These are phyloP conservation scores for Candida chauliodis DNA, from an alignment of 805 yeast species.

Conservation along the genomic window DNA sequence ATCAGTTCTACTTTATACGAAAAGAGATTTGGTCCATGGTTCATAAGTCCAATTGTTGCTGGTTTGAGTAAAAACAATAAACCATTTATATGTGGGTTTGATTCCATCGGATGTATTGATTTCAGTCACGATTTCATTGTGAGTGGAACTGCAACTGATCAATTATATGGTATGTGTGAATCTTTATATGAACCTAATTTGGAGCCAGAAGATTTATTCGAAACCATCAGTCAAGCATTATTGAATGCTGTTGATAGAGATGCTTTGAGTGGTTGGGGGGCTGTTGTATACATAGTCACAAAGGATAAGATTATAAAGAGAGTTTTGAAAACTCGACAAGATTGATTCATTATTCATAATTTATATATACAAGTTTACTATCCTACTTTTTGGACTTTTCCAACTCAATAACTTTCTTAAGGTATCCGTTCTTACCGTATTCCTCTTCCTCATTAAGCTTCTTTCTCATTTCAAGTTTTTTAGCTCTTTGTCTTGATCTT, in stretches of 20 bases:
- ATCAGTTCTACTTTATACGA: conserved; percentile 89
- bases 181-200: conserved; percentile 89
- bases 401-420: conserved; percentile 58
- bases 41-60: conserved; percentile 94
- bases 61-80: conserved; percentile 79
- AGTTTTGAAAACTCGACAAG: conserved; percentile 91
- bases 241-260: conserved; percentile 96
- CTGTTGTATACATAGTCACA: conserved; percentile 85
- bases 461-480: conserved; percentile 53
- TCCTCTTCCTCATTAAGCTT: conserved; percentile 69
- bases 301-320: conserved; percentile 89
- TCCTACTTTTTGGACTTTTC: conserved; percentile 14
- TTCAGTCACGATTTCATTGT: conserved; percentile 93
- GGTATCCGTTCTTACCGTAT: conserved; percentile 70
- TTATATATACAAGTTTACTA: neutral
- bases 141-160: conserved; percentile 95
- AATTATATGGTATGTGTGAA: conserved; percentile 98
- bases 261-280: conserved; percentile 98
- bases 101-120: conserved; percentile 94
- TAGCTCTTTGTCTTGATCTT: conserved; percentile 54
- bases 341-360: conserved; percentile 41
- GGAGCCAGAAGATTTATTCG: conserved; percentile 93
- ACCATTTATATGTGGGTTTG: conserved; percentile 95
- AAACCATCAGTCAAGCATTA: conserved; percentile 90
- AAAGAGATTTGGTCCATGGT: conserved; percentile 92